A percentile compares a stretch with the other conserved stretches of the same genome.
Evolutionary conservation across 1,284 basidiomycete genomes (phyloP).

Genomic region (Cryptococcus depauperatus): DNA sequence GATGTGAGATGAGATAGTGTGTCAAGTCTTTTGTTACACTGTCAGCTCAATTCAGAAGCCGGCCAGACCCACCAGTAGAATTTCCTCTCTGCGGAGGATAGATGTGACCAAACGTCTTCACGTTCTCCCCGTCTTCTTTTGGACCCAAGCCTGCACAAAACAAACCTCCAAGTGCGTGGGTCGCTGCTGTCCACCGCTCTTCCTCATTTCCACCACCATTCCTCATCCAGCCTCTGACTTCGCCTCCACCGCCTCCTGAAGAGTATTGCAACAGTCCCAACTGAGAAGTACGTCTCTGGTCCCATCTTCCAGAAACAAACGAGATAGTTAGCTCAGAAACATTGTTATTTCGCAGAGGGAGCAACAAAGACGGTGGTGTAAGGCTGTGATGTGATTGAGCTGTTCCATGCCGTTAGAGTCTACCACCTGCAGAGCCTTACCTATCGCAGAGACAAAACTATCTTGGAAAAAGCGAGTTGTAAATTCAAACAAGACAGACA

Average conservation of each 20-base stretch:
- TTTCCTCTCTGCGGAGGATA: slow-evolving; percentile 58
- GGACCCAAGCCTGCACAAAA: slow-evolving; percentile 88
- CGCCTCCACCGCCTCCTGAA: slow-evolving; percentile 71
- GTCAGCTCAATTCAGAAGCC: slow-evolving; percentile 5
- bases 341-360: slow-evolving; percentile 73
- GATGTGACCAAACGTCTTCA: slow-evolving; percentile 46
- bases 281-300: slow-evolving; percentile 74
- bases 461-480: slow-evolving; percentile 52
- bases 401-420: slow-evolving; percentile 1
- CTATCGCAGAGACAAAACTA: slow-evolving; percentile 4
- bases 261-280: slow-evolving; percentile 53
- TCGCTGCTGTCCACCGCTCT: slow-evolving; percentile 70
- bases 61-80: slow-evolving; percentile 45
- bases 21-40: slow-evolving; percentile 19
- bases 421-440: slow-evolving; percentile 2
- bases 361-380: slow-evolving; percentile 75
- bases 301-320: slow-evolving; percentile 84
- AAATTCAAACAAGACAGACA: slow-evolving; percentile 77
- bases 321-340: slow-evolving; percentile 79
- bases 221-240: slow-evolving; percentile 81
- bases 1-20: slow-evolving; percentile 53
- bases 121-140: slow-evolving; percentile 54
- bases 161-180: slow-evolving; percentile 80
- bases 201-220: slow-evolving; percentile 53
- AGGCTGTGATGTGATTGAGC: slow-evolving; percentile 71